Conservation (phyloP, 331 rosid species). For the Saraca asoca region DNA sequence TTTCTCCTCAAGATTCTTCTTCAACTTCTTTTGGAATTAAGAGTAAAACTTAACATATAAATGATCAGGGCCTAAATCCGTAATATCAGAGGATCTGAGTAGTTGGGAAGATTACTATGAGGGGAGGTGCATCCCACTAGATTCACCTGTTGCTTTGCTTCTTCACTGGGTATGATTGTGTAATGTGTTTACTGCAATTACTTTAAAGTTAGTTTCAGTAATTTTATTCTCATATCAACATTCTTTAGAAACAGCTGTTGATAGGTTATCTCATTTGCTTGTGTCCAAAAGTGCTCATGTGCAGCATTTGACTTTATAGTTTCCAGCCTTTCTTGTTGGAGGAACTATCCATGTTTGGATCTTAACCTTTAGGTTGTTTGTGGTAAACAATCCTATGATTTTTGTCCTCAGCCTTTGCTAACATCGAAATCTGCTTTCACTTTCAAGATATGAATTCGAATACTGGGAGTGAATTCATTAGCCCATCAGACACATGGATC, state of each 20-base stretch:
- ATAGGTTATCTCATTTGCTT: too few relatives aligned
- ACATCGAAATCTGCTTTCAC: too few relatives aligned
- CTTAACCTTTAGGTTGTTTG: too few relatives aligned
- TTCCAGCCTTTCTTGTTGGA: too few relatives aligned
- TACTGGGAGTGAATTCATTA: too few relatives aligned
- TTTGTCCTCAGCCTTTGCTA: too few relatives aligned
- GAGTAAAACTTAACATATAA: constrained; percentile 23
- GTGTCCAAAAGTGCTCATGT: too few relatives aligned
- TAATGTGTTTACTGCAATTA: constrained; percentile 7
- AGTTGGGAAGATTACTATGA: constrained; percentile 80
- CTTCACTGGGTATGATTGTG: constrained; percentile 84
- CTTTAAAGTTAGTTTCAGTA: background rate
- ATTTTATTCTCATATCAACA: background rate
- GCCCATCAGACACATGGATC: background rate
- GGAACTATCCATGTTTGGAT: too few relatives aligned
- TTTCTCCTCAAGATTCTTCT: constrained; percentile 31
- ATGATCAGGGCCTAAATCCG: constrained; percentile 60
- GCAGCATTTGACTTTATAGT: too few relatives aligned
- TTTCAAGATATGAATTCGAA: too few relatives aligned
- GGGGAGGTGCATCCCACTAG: constrained; percentile 78
- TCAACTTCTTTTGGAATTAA: constrained; percentile 20
- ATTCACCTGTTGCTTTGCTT: constrained; percentile 79
- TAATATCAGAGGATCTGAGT: constrained; percentile 46
- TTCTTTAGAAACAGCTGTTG: background rate
- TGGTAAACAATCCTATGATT: too few relatives aligned